Conservation (phyloP, 768 basidiomycete species). For the Lepiota venenata region DNA sequence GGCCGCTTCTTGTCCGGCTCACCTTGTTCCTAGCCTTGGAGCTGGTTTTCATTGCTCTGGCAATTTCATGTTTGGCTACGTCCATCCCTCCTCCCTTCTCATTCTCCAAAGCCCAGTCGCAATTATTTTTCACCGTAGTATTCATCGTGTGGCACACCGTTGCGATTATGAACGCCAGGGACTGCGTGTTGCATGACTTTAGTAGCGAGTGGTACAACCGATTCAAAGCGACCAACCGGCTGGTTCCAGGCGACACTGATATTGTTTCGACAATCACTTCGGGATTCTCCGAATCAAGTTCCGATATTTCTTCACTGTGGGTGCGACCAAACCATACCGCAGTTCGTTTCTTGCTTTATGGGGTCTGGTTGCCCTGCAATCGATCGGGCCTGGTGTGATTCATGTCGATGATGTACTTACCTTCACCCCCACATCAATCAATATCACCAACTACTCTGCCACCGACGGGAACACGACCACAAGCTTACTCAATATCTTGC, state of each 20-base stretch:
- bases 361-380: not conserved
- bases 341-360: not conserved
- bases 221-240: not conserved
- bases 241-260: not conserved
- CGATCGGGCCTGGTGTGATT: not conserved
- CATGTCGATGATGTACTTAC: not conserved
- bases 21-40: too few relatives aligned
- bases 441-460: conserved; percentile 2
- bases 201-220: conserved; percentile 2
- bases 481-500: not conserved
- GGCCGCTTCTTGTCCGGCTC: too few relatives aligned
- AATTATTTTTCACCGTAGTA: not conserved
- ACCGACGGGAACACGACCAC: not conserved
- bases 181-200: not conserved
- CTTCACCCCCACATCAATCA: not conserved
- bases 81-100: too few relatives aligned
- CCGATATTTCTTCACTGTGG: not conserved
- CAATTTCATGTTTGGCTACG: too few relatives aligned
- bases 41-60: too few relatives aligned
- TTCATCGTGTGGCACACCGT: conserved; percentile 1
- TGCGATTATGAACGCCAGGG: not conserved
- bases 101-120: too few relatives aligned
- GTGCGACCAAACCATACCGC: not conserved
- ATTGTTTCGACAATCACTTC: not conserved
- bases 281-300: not conserved